Evolutionary conservation across 805 yeast species (phyloP), one percentile per base, ranked within the genome.

Genomic region (Metschnikowia borealis): DNA sequence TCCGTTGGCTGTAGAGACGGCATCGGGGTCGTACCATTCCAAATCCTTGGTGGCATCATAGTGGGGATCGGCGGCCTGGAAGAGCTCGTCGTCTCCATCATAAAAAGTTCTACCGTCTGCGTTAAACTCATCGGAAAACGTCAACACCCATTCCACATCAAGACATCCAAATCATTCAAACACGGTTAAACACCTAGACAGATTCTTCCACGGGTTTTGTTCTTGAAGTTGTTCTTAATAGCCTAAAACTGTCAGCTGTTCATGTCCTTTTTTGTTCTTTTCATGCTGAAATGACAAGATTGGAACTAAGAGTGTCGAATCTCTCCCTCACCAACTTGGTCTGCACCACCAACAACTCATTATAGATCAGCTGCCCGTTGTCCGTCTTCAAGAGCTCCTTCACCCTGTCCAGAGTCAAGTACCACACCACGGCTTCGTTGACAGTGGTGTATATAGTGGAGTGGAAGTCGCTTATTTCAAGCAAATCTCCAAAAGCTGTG

Each of bases 221-320:
- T 8, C 29, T 4, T 26, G 29, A 26, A 26, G 5, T 4, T 26
- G 29, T 26, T 26, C 11, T 8, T 5, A 26, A 26, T 26, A 2
- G 8, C 8, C 29, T 8, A 8, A 23, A n/a, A n/a, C 8, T 15
- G 7, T 5, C 11, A 10, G 7, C 38, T 6, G 21, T 6, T 17
- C 18, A 7, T 5, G n/a, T 32, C n/a, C 15, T 14, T 10, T 13
- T 32, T 32, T 14, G 1, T 8, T 35, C 17, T 60, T 8, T 26
- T 26, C 29, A 80, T 10, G 83, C 76, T 38, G 87, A 75, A 3
- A 89, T 82, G 46, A 88, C 72, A 21, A 90, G 78, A 62, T 87
- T 88, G 2, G 94, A 89, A 3, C 92, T 79, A 56, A 89, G 71
- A 26, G 87, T 80, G 53, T 83, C 88, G 58, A 85, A 85, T 55